Conservation (phyloP, 1,284 basidiomycete species). For the Macrocystidia cucumis region DNA sequence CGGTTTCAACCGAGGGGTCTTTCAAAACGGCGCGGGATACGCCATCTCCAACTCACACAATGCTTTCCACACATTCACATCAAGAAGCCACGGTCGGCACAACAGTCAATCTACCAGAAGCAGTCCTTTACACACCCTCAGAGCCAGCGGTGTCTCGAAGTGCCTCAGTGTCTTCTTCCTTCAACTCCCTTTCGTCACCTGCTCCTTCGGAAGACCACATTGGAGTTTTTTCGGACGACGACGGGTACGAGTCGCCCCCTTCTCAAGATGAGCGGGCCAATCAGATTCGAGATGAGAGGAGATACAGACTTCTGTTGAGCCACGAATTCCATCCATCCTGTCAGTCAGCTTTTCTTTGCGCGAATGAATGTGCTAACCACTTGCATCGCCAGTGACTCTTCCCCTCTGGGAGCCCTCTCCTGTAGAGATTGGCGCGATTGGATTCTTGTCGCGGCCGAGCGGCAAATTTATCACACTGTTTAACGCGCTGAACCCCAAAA, state of each 20-base stretch:
- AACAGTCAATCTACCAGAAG: conserved; percentile 21
- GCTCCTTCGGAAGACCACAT: conserved; percentile 15
- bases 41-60: neutral
- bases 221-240: conserved; percentile 11
- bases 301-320: conserved; percentile 49
- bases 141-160: conserved; percentile 13
- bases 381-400: conserved; percentile 43
- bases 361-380: neutral
- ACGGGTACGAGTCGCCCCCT: conserved; percentile 35
- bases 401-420: conserved; percentile 63
- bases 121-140: conserved; percentile 22
- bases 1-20: neutral
- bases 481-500: conserved; percentile 49
- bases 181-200: conserved; percentile 19
- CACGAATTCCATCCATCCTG: conserved; percentile 66
- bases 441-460: conserved; percentile 54
- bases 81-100: conserved; percentile 22
- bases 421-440: conserved; percentile 61
- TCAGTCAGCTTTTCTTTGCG: too few relatives aligned
- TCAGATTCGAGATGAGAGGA: conserved; percentile 46
- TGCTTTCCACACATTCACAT: conserved; percentile 9
- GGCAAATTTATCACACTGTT: conserved; percentile 66
- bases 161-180: conserved; percentile 21
- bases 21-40: neutral
- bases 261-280: conserved; percentile 36